Conservation (phyloP, 2,329 filamentous ascomycete genomes). For the Colletotrichum lupini region DNA sequence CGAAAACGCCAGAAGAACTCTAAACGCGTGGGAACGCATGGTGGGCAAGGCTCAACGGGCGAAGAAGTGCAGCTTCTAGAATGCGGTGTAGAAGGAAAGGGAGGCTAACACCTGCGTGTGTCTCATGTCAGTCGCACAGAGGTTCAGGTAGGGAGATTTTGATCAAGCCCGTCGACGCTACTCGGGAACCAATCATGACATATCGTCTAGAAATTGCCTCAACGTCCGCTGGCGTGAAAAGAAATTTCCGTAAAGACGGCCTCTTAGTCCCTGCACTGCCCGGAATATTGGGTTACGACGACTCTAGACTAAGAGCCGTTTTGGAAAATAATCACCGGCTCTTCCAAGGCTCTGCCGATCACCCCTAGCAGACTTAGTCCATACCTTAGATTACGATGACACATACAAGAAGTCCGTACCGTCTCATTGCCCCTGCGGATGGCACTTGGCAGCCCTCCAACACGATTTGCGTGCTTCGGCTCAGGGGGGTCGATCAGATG, state of each 20-base stretch:
- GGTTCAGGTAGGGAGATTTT: neutral
- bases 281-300: neutral
- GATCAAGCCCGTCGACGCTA: neutral
- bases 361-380: neutral
- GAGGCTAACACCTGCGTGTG: slow-evolving; percentile 11
- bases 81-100: neutral
- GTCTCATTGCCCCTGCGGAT: neutral
- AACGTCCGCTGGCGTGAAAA: neutral
- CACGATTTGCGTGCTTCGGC: neutral
- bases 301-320: slow-evolving; percentile 4
- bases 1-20: slow-evolving; percentile 25
- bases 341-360: neutral
- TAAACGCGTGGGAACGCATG: slow-evolving; percentile 24
- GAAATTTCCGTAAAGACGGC: neutral
- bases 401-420: neutral
- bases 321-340: slow-evolving; percentile 6
- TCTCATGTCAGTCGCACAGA: slow-evolving; percentile 9
- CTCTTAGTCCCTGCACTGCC: neutral
- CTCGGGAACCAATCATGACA: neutral
- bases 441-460: neutral
- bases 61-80: slow-evolving; percentile 14
- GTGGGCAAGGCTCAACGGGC: slow-evolving; percentile 12
- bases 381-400: neutral
- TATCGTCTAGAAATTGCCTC: slow-evolving; percentile 14
- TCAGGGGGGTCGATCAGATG: neutral